Conservation (phyloP, 1,139 yeast genomes). For the Protomyces inundatus region DNA sequence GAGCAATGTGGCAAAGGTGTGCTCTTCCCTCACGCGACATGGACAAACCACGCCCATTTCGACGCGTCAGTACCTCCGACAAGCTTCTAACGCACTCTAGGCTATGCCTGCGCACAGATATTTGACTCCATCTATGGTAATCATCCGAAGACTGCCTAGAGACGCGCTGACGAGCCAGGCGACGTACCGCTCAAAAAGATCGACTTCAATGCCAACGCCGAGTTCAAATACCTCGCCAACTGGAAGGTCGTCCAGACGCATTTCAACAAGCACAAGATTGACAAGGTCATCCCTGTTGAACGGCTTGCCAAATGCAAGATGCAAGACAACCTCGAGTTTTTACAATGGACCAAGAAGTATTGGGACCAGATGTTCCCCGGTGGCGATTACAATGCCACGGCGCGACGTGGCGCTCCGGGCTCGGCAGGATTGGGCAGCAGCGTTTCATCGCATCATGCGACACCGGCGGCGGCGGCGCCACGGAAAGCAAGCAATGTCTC, state of each 20-base stretch:
- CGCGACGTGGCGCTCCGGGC: slow-evolving; percentile 44
- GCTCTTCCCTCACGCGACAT: background rate
- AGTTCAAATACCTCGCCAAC: slow-evolving; percentile 73
- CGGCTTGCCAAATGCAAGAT: slow-evolving; percentile 76
- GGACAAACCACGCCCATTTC: background rate
- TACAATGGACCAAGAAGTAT: slow-evolving; percentile 82
- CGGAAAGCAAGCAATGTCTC: background rate
- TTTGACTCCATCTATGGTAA: slow-evolving; percentile 80
- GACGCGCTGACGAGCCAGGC: slow-evolving; percentile 36
- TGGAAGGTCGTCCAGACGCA: slow-evolving; percentile 79
- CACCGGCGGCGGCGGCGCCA: background rate
- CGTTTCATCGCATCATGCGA: background rate
- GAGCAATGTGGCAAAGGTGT: slow-evolving; percentile 97
- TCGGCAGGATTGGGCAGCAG: slow-evolving; percentile 9
- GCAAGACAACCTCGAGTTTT: slow-evolving; percentile 87
- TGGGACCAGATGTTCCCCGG: slow-evolving; percentile 77
- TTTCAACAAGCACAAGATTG: slow-evolving; percentile 64
- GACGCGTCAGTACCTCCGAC: background rate
- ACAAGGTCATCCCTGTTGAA: slow-evolving; percentile 75
- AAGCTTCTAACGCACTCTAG: background rate
- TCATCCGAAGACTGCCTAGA: slow-evolving; percentile 70
- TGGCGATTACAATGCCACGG: slow-evolving; percentile 60
- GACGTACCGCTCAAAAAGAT: slow-evolving; percentile 26
- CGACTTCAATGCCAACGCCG: slow-evolving; percentile 57
- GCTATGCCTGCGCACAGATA: slow-evolving; percentile 72